These are phyloP conservation scores for Starmerella sirachaensis DNA, from an alignment of 805 yeast species.

Conservation along the genomic window DNA sequence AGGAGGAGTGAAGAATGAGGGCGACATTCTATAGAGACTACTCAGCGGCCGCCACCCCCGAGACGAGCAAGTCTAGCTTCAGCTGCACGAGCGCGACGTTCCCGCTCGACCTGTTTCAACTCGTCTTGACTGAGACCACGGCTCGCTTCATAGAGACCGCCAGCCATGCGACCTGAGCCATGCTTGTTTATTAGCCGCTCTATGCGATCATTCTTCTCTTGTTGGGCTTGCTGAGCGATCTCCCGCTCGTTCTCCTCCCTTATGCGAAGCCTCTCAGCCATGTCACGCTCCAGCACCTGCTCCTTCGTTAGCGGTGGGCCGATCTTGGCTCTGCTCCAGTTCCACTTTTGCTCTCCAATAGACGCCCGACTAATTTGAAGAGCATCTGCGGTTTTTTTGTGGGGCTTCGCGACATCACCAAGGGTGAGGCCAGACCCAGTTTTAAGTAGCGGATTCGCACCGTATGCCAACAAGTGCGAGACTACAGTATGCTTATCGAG, in stretches of 20 bases:
- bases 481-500: conserved; percentile 59
- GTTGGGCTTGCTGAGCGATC: conserved; percentile 15
- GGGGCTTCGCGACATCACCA: conserved; percentile 47
- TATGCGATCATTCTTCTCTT: conserved; percentile 19
- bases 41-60: no score
- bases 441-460: conserved; percentile 53
- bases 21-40: no score
- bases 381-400: conserved; percentile 30
- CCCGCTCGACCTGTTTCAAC: conserved; percentile 69
- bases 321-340: conserved; percentile 61
- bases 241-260: conserved; percentile 18
- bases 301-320: conserved; percentile 38
- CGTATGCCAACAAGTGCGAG: conserved; percentile 45
- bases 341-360: conserved; percentile 56
- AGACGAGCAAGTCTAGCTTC: conserved; percentile 75
- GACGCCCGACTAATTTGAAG: conserved; percentile 58
- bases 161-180: conserved; percentile 22
- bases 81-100: conserved; percentile 91
- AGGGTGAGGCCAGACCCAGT: conserved; percentile 53
- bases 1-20: no score
- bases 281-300: conserved; percentile 26
- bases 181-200: conserved; percentile 22
- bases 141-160: conserved; percentile 18
- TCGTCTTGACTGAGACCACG: conserved; percentile 63
- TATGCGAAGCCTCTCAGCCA: conserved; percentile 19